These are phyloP conservation scores for Pisolithus microcarpus DNA, from an alignment of 768 basidiomycete species.

Conservation along the genomic window DNA sequence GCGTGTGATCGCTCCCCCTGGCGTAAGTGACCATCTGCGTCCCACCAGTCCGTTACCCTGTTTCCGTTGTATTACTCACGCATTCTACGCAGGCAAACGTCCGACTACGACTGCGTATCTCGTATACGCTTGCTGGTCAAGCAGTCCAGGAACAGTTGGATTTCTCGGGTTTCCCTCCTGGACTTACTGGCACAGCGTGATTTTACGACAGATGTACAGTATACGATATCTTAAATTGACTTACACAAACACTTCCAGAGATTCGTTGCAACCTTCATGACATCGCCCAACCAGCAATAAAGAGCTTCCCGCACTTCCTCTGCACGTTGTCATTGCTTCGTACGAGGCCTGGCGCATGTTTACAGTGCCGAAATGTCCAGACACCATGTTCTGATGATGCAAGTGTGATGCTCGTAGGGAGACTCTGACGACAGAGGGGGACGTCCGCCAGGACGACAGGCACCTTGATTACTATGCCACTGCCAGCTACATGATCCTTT, in stretches of 20 bases:
- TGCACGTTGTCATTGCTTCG: too few relatives aligned
- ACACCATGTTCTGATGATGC: too few relatives aligned
- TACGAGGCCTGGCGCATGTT: too few relatives aligned
- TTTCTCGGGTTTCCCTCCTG: slow-evolving; percentile 83
- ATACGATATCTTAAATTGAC: slow-evolving; percentile 15
- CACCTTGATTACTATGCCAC: too few relatives aligned
- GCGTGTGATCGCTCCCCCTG: slow-evolving; percentile 81
- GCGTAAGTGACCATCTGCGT: slow-evolving; percentile 44
- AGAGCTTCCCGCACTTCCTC: too few relatives aligned
- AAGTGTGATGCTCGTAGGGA: too few relatives aligned
- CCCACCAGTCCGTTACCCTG: slow-evolving; percentile 1
- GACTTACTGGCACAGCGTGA: slow-evolving; percentile 46
- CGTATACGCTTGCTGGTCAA: slow-evolving; percentile 63
- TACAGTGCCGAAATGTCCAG: too few relatives aligned
- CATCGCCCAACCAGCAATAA: too few relatives aligned
- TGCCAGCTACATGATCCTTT: too few relatives aligned
- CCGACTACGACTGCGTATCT: slow-evolving; percentile 79
- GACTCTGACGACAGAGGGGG: too few relatives aligned
- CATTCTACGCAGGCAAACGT: slow-evolving; percentile 55
- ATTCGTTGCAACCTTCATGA: background rate
- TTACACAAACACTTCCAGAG: background rate
- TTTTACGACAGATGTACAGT: slow-evolving; percentile 8
- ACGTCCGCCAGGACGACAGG: too few relatives aligned
- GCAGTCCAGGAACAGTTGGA: slow-evolving; percentile 87
- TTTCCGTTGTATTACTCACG: background rate